These are phyloP conservation scores for Darksidea phi DNA, from an alignment of 495 filamentous ascomycete species.

Conservation along the genomic window DNA sequence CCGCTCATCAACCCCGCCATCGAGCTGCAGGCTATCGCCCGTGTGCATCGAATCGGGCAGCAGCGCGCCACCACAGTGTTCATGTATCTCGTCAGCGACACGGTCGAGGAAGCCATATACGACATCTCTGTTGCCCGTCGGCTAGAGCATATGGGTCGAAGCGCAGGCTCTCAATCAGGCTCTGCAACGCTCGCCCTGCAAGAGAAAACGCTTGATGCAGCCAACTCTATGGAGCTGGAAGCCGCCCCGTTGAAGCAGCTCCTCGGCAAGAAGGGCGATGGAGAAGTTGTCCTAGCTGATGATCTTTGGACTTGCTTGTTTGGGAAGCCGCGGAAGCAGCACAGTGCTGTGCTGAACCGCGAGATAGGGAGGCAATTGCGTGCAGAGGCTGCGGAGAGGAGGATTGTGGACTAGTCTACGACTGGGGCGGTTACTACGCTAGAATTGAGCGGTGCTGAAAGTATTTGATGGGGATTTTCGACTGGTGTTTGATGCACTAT, in stretches of 20 bases:
- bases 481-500: too few relatives aligned
- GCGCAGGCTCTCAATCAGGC: conserved; percentile 32
- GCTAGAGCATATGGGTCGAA: conserved; percentile 67
- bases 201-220: conserved; percentile 67
- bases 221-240: conserved; percentile 80
- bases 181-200: conserved; percentile 46
- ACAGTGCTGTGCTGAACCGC: conserved; percentile 19
- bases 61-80: conserved; percentile 84
- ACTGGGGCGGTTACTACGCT: too few relatives aligned
- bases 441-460: too few relatives aligned
- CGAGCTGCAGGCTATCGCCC: conserved; percentile 89
- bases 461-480: too few relatives aligned
- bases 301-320: conserved; percentile 93
- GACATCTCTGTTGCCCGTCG: conserved; percentile 76
- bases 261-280: conserved; percentile 68
- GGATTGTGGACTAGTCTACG: background rate
- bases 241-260: conserved; percentile 63
- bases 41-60: conserved; percentile 93
- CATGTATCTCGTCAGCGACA: conserved; percentile 86
- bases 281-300: conserved; percentile 73
- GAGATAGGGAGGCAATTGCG: conserved; percentile 39
- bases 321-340: conserved; percentile 34
- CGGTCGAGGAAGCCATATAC: conserved; percentile 88
- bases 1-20: conserved; percentile 89
- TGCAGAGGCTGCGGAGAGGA: conserved; percentile 40